Base-by-base conservation (phyloP, 2,329 filamentous ascomycete genomes). In the Trichoderma koningii region DNA sequence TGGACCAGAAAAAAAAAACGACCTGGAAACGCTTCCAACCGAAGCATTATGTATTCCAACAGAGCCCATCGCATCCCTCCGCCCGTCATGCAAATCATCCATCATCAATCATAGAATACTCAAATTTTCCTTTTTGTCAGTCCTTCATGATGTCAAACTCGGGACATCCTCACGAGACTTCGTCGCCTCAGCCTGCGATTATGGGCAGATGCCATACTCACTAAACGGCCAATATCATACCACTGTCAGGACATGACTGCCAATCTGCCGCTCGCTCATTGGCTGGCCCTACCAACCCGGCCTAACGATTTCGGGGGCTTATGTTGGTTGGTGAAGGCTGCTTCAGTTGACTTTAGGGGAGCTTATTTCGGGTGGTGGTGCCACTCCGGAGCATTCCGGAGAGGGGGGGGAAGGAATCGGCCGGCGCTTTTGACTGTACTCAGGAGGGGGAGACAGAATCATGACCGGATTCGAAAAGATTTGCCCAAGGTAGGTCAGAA, bases 381-480 rank as follows among this genome's bases (percentile, higher is more conserved):
- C 63, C 63, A 65, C 56, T 55, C 56, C 63, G 63, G 63, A 62
- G 55, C 28, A 56, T 56, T 21, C 56, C 63, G 63, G 63, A 47
- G 28, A 6, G 51, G 28, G 42, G 42, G 21, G 21, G 21, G 3
- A 23, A 23, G 59, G 34, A 12, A 34, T 23, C 21, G 47, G 34
- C 21, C 50, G 50, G 60, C 41, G 26, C 28, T 19, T 38, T 38
- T 30, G 19, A 10, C 34, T 19, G 17, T 63, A 21, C 17, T 28
- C 23, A 19, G 26, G 15, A 30, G 38, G 38, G 41, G 42, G 12
- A 41, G 30, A 23, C 10, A 55, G 14, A 34, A 55, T 28, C 7
- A 12, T 21, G 48, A 7, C 17, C 19, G 38, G 44, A 50, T 41
- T 30, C 19, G 44, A 41, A 34, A 47, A 12, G 6, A 60, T 2